Evolutionary conservation across 495 filamentous ascomycete genomes (phyloP).

Genomic region (Copromyces sp.): DNA sequence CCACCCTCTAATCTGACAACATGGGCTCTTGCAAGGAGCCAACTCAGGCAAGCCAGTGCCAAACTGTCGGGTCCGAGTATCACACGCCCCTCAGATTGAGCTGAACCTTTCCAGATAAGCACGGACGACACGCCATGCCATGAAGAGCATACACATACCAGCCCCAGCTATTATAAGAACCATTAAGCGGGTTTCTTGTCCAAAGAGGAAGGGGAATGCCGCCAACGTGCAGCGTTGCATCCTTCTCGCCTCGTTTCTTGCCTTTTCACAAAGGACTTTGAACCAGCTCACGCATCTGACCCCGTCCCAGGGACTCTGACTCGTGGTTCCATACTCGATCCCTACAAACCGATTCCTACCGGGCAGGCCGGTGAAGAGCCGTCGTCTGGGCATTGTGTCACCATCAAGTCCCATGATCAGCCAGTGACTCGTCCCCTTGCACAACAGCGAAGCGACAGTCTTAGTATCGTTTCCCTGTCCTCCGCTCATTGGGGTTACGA

Average conservation of each 20-base stretch:
- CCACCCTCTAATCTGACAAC: too few relatives aligned
- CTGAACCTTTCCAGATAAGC: background rate
- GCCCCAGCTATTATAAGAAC: background rate
- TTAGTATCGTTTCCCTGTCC: background rate
- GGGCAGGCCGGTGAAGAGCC: background rate
- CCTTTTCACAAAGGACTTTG: background rate
- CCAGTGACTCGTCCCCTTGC: background rate
- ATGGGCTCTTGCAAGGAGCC: conserved; percentile 1
- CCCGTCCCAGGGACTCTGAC: background rate
- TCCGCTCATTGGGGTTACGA: background rate
- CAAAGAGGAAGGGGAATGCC: background rate
- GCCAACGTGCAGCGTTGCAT: background rate
- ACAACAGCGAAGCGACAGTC: background rate
- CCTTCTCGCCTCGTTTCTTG: background rate
- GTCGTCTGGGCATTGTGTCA: background rate
- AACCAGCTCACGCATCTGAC: background rate
- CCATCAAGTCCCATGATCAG: background rate
- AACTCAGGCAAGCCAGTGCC: conserved; percentile 6
- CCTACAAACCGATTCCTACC: background rate
- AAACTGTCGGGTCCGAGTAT: conserved; percentile 7
- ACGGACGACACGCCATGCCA: background rate
- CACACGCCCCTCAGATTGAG: background rate
- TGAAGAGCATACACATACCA: background rate
- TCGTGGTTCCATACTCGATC: background rate
- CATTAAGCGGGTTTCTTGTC: background rate